These are phyloP conservation scores for Mycena rosella DNA, from an alignment of 768 basidiomycete genomes.

Conservation along the genomic window DNA sequence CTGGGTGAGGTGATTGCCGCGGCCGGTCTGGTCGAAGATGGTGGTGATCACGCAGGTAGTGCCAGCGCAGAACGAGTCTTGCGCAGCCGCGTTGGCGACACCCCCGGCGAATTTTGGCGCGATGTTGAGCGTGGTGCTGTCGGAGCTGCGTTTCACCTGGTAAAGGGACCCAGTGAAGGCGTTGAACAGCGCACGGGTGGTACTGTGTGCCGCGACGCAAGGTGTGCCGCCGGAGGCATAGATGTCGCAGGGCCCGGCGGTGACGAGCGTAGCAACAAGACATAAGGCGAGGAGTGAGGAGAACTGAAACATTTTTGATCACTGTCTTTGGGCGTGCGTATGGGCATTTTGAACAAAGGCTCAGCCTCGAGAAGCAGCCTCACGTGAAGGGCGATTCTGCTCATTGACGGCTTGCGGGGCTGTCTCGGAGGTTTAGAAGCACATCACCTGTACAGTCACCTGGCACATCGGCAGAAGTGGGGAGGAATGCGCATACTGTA, in stretches of 20 bases:
- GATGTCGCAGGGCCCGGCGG: too few relatives aligned
- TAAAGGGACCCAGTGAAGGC: constrained; percentile 30
- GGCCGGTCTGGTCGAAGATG: constrained; percentile 34
- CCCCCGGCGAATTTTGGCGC: constrained; percentile 25
- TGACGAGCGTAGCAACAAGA: constrained; percentile 19
- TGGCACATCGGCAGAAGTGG: constrained; percentile 8
- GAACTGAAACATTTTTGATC: constrained; percentile 19
- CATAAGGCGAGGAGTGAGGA: constrained; percentile 22
- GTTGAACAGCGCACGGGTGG: too few relatives aligned
- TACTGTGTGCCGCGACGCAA: too few relatives aligned
- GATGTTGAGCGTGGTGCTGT: constrained; percentile 25
- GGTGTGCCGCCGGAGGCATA: too few relatives aligned
- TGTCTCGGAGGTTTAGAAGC: constrained; percentile 10
- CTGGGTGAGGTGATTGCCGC: constrained; percentile 27
- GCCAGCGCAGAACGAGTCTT: constrained; percentile 26
- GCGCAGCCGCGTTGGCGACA: constrained; percentile 33
- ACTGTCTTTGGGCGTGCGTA: constrained; percentile 10
- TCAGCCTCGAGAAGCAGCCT: constrained; percentile 18
- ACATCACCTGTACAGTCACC: constrained; percentile 9
- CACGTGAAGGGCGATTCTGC: constrained; percentile 6
- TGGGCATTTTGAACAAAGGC: constrained; percentile 17
- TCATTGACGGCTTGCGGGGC: constrained; percentile 5
- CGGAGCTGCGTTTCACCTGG: constrained; percentile 33
- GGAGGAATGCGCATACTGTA: constrained; percentile 10
- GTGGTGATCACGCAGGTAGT: constrained; percentile 29